Percentiles rank a stretch among this genome's conserved stretches.
Evolutionary conservation across 1,284 basidiomycete genomes (phyloP).

Genomic region (Cutaneotrichosporon cyanovorans): DNA sequence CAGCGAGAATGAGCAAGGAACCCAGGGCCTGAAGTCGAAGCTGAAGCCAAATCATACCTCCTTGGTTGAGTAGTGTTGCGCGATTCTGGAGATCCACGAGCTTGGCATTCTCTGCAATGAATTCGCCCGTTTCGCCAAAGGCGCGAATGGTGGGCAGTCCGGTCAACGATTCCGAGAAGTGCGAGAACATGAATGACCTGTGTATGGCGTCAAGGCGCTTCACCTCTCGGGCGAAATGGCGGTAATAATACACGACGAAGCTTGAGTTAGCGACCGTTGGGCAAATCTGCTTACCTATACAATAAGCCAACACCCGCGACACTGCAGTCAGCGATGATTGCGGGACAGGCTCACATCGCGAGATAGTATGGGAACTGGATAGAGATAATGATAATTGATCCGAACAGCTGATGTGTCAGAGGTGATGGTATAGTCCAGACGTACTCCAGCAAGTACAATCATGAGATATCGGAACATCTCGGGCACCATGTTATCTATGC

Average conservation of each 20-base stretch:
- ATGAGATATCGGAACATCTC: background rate
- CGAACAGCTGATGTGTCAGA: constrained; percentile 14
- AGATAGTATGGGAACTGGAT: constrained; percentile 24
- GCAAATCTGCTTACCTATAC: constrained; percentile 48
- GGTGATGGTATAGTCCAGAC: constrained; percentile 10
- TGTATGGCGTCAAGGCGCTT: constrained; percentile 51
- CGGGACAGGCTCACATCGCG: constrained; percentile 1
- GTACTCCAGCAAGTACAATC: background rate
- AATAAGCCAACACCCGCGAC: constrained; percentile 48
- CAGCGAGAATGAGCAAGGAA: constrained; percentile 57
- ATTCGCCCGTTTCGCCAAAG: constrained; percentile 62
- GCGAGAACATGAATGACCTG: constrained; percentile 60
- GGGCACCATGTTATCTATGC: constrained; percentile 6
- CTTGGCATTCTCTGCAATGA: constrained; percentile 64
- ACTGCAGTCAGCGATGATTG: background rate
- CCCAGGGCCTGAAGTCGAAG: constrained; percentile 66
- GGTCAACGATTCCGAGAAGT: constrained; percentile 77
- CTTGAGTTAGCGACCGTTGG: constrained; percentile 39
- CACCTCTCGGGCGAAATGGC: constrained; percentile 76
- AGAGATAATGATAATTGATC: constrained; percentile 9
- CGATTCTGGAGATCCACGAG: constrained; percentile 79
- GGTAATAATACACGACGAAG: constrained; percentile 71
- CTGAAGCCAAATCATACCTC: constrained; percentile 57
- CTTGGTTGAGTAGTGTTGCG: constrained; percentile 76
- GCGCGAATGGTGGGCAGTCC: constrained; percentile 81